These are phyloP conservation scores for Pogostemon cablin DNA, from an alignment of 257 asterid genomes.

Conservation along the genomic window DNA sequence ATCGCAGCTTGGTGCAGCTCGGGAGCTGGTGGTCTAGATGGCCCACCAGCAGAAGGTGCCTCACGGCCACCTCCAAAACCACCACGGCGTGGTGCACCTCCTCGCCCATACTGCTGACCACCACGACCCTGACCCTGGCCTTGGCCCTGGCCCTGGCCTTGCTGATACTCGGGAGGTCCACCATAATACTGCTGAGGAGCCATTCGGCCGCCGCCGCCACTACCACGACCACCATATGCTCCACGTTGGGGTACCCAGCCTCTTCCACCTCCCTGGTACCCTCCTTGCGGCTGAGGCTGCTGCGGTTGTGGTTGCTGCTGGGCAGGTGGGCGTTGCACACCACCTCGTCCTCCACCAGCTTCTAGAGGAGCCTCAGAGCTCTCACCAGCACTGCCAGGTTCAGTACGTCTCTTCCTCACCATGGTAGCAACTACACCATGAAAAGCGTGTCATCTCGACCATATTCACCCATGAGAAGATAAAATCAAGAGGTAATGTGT, in stretches of 20 bases:
- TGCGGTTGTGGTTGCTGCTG: conserved; percentile 48
- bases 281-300: conserved; percentile 49
- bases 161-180: conserved; percentile 32
- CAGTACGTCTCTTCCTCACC: conserved; percentile 84
- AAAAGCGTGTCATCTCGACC: conserved; percentile 13
- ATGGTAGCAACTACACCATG: conserved; percentile 48
- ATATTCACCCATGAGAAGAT: neutral
- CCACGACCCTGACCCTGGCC: conserved; percentile 35
- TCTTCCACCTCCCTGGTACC: conserved; percentile 52
- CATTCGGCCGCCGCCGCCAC: conserved; percentile 39
- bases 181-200: conserved; percentile 35
- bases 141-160: conserved; percentile 28
- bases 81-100: conserved; percentile 61
- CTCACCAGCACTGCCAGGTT: conserved; percentile 59
- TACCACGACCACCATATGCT: conserved; percentile 56
- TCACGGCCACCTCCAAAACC: conserved; percentile 64
- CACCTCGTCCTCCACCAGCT: conserved; percentile 58
- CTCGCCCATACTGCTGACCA: conserved; percentile 60
- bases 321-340: conserved; percentile 51
- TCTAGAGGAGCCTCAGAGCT: conserved; percentile 62
- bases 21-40: conserved; percentile 74
- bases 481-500: neutral
- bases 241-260: conserved; percentile 57
- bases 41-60: conserved; percentile 69
- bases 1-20: conserved; percentile 92